phyloP scores from a whole-genome alignment of 2,329 filamentous ascomycete species.

The Claviceps maximensis region DNA sequence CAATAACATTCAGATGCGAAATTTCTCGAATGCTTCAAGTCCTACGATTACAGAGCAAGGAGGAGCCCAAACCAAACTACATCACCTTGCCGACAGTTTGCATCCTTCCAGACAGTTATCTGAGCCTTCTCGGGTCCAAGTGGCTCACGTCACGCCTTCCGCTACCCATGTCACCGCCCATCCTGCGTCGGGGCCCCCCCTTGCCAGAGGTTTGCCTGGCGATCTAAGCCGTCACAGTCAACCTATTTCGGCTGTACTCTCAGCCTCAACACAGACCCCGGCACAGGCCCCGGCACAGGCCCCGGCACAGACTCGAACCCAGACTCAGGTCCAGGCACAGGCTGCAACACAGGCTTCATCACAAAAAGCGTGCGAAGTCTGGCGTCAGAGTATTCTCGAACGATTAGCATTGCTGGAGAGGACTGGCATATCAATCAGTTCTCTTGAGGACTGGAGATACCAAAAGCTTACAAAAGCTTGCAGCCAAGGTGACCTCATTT shows the following conservation, averaged over 20 bases:
- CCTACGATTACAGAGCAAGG: neutral
- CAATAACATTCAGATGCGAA: neutral
- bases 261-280: neutral
- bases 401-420: neutral
- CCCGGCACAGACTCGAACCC: neutral
- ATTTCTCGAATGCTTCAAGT: neutral
- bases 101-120: neutral
- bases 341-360: neutral
- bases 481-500: slow-evolving; percentile 42
- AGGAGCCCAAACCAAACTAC: neutral
- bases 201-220: neutral
- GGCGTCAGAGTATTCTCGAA: neutral
- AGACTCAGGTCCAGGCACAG: neutral
- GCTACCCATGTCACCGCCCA: neutral
- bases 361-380: neutral
- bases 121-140: neutral
- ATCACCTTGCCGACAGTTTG: neutral
- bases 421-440: slow-evolving; percentile 8
- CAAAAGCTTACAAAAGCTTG: slow-evolving; percentile 46
- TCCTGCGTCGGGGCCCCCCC: neutral
- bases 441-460: slow-evolving; percentile 34
- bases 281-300: neutral
- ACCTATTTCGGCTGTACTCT: neutral
- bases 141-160: neutral
- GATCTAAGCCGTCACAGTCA: neutral